phyloP scores from a whole-genome alignment of 176 grass and related monocot genomes.

The Pontederia crassipes region DNA sequence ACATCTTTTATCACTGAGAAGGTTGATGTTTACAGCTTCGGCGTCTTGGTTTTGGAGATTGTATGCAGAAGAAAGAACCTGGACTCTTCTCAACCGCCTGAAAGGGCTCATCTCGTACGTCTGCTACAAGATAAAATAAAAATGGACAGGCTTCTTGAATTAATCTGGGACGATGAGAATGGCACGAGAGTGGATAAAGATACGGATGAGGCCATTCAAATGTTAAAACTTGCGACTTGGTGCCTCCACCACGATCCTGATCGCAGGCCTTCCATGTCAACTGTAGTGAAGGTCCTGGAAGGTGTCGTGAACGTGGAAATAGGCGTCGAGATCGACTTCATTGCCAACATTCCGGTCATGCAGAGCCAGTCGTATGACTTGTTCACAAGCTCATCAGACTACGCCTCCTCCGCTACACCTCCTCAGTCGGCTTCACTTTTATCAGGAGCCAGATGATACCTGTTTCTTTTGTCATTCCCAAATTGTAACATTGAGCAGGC shows the following conservation, averaged over 20 bases:
- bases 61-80: constrained; percentile 44
- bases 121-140: constrained; percentile 32
- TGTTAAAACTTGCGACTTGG: constrained; percentile 52
- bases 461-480: no score
- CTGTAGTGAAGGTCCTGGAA: constrained; percentile 37
- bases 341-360: neutral
- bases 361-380: neutral
- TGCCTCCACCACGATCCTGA: constrained; percentile 46
- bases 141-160: constrained; percentile 14
- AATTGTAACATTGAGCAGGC: no score
- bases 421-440: constrained; percentile 19
- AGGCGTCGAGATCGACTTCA: constrained; percentile 22
- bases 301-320: constrained; percentile 16
- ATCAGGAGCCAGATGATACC: constrained; percentile 36
- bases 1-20: constrained; percentile 53
- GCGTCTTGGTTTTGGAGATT: constrained; percentile 50
- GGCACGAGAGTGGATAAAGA: constrained; percentile 16
- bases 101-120: constrained; percentile 30
- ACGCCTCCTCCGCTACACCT: neutral
- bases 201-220: constrained; percentile 18
- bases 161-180: constrained; percentile 12
- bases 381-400: neutral
- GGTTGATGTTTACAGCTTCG: constrained; percentile 62
- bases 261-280: constrained; percentile 41
- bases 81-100: constrained; percentile 28